Conservation (phyloP, 1,139 yeast species). For the Hyphopichia pseudoburtonii region DNA sequence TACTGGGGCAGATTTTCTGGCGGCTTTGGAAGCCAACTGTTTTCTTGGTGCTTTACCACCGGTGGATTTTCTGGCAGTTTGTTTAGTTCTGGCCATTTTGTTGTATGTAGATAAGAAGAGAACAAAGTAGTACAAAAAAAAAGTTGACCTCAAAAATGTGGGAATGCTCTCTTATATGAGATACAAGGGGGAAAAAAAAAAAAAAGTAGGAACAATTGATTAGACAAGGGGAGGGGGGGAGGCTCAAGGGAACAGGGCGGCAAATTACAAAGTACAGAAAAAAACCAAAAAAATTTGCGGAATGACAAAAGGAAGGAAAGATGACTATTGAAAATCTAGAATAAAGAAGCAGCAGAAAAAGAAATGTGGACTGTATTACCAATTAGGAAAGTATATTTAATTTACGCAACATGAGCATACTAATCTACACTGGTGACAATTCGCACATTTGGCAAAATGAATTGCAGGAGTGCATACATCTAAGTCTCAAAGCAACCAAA, state of each 20-base stretch:
- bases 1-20: slow-evolving; percentile 54
- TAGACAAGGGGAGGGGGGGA: neutral
- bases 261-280: neutral
- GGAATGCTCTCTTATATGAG: too few relatives aligned
- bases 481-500: too few relatives aligned
- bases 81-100: slow-evolving; percentile 53
- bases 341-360: too few relatives aligned
- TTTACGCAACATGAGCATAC: too few relatives aligned
- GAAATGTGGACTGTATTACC: neutral
- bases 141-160: slow-evolving; percentile 9
- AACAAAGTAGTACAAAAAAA: slow-evolving; percentile 3
- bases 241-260: neutral
- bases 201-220: slow-evolving; percentile 3
- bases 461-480: too few relatives aligned
- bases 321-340: too few relatives aligned
- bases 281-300: too few relatives aligned
- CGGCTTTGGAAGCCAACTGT: slow-evolving; percentile 54
- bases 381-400: neutral
- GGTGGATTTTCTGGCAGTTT: slow-evolving; percentile 55
- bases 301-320: too few relatives aligned
- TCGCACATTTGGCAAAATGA: too few relatives aligned
- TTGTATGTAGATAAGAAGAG: slow-evolving; percentile 6
- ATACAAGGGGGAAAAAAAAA: slow-evolving; percentile 4
- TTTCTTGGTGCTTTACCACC: slow-evolving; percentile 59
- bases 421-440: too few relatives aligned